phyloP scores from a whole-genome alignment of 2,329 filamentous ascomycete species.

The Colletotrichum eremochloae region DNA sequence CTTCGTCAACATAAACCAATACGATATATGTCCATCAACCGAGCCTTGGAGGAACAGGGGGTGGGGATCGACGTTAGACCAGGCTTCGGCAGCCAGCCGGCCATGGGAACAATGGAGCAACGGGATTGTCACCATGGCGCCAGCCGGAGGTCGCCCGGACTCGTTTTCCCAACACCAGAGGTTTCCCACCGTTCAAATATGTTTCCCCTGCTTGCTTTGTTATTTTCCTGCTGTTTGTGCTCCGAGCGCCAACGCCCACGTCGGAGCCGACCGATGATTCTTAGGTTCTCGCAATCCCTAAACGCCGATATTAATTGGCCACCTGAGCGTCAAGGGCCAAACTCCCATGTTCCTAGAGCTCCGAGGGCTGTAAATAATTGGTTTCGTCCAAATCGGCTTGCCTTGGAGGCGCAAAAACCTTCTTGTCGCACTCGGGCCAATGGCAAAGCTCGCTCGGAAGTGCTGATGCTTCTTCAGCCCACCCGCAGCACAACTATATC shows the following conservation, averaged over 20 bases:
- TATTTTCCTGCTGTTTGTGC: constrained; percentile 14
- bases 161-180: constrained; percentile 15
- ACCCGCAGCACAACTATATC: not conserved
- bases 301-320: constrained; percentile 12
- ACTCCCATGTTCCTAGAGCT: constrained; percentile 9
- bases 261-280: constrained; percentile 30
- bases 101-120: constrained; percentile 24
- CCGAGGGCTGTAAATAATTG: constrained; percentile 3
- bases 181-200: constrained; percentile 36
- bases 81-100: not conserved
- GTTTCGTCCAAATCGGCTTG: constrained; percentile 1
- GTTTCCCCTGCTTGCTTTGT: constrained; percentile 14
- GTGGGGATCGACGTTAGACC: constrained; percentile 1
- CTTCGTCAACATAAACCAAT: constrained; percentile 12
- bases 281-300: constrained; percentile 5
- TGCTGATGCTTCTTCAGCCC: constrained; percentile 21
- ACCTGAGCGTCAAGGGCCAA: constrained; percentile 10
- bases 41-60: constrained; percentile 22
- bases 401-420: not conserved
- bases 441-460: constrained; percentile 5
- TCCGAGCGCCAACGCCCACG: constrained; percentile 8
- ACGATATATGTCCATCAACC: not conserved
- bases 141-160: constrained; percentile 23
- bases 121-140: constrained; percentile 33
- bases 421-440: not conserved